Percentiles rank a stretch among this genome's conserved stretches.
These are phyloP conservation scores for Leucogyrophana mollusca DNA, from an alignment of 768 basidiomycete genomes.

Conservation along the genomic window DNA sequence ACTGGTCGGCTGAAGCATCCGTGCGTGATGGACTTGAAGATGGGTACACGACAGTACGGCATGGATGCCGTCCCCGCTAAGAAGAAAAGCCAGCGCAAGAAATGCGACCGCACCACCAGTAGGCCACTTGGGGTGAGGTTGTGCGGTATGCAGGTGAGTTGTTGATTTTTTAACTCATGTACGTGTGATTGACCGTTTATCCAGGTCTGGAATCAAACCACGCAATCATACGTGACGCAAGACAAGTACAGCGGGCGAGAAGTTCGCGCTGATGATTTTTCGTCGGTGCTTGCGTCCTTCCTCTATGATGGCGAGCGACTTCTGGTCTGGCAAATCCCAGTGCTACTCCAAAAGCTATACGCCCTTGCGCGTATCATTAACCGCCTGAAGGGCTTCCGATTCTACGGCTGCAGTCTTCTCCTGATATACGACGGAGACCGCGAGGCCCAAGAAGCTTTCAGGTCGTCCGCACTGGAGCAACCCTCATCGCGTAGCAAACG, in stretches of 20 bases:
- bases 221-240: conserved; percentile 84
- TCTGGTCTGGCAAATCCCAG: conserved; percentile 89
- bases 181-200: conserved; percentile 8
- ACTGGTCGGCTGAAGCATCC: conserved; percentile 89
- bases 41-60: conserved; percentile 99
- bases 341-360: conserved; percentile 88
- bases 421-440: conserved; percentile 97
- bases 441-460: conserved; percentile 79
- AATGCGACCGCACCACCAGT: conserved; percentile 96
- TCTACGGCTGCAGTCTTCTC: conserved; percentile 96
- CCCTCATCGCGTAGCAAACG: conserved; percentile 68
- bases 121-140: conserved; percentile 86
- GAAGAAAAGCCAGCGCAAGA: conserved; percentile 98
- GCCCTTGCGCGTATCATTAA: conserved; percentile 90
- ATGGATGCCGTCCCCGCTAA: conserved; percentile 90
- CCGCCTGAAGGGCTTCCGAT: conserved; percentile 91
- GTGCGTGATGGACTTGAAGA: conserved; percentile 97
- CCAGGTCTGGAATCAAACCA: conserved; percentile 90
- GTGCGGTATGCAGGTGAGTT: conserved; percentile 97
- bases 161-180: not conserved
- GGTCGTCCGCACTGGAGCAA: conserved; percentile 59
- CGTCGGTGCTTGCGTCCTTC: conserved; percentile 78
- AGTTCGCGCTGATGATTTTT: conserved; percentile 82
- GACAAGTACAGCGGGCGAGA: conserved; percentile 97
- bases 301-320: conserved; percentile 80